phyloP scores from a whole-genome alignment of 495 filamentous ascomycete genomes.

The Neurospora sublineolata region DNA sequence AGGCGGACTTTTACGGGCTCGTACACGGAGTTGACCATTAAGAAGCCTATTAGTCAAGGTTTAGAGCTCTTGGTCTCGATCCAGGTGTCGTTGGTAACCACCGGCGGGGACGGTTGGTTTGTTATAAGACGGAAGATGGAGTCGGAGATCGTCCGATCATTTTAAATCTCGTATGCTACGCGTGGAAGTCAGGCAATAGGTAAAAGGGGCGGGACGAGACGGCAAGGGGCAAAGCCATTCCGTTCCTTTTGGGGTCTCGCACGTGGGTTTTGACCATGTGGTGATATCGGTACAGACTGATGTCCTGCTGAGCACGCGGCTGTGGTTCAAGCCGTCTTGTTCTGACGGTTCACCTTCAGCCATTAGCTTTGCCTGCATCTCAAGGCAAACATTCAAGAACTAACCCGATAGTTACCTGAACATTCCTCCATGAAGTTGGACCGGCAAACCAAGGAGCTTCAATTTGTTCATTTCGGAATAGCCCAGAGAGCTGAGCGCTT shows the following conservation, averaged over 20 bases:
- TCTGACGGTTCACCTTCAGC: neutral
- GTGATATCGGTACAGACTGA: neutral
- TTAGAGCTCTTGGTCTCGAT: neutral
- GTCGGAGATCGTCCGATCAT: neutral
- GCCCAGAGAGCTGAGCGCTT: neutral
- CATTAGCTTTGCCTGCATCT: neutral
- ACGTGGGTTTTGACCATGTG: neutral
- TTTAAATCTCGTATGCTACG: neutral
- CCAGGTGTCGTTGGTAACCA: neutral
- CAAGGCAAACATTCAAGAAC: neutral
- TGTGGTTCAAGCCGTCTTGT: neutral
- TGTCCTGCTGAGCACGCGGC: neutral
- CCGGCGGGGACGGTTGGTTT: neutral
- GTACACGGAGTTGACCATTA: neutral
- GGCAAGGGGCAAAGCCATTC: neutral
- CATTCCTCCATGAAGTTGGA: neutral
- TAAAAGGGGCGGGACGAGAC: neutral
- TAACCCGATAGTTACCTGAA: neutral
- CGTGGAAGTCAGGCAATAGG: neutral
- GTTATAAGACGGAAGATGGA: neutral
- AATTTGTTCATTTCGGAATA: neutral
- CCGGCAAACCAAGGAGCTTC: neutral
- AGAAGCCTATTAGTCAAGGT: neutral
- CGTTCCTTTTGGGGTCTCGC: neutral
- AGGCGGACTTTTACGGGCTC: neutral